Evolutionary conservation across 208 protist genomes (phyloP).

Genomic region (Angomonas deanei): DNA sequence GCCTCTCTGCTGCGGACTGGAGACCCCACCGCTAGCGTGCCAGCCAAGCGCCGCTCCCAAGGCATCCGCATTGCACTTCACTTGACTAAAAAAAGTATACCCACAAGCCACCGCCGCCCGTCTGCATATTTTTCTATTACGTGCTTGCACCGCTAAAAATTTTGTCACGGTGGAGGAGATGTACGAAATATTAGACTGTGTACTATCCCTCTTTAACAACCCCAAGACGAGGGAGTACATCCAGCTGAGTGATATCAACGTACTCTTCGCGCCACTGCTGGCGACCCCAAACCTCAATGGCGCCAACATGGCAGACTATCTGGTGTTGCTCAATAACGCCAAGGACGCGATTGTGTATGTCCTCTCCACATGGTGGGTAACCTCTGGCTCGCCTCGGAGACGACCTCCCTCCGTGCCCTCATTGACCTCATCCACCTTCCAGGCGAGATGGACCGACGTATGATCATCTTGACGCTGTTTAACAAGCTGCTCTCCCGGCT

Average conservation of each 20-base stretch:
- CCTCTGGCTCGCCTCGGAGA: conserved; percentile 70
- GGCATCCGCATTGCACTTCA: conserved; percentile 56
- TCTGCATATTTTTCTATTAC: conserved; percentile 59
- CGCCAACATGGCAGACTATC: conserved; percentile 19
- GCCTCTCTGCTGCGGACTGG: conserved; percentile 41
- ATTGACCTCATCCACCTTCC: conserved; percentile 83
- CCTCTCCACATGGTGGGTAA: conserved; percentile 71
- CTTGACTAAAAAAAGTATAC: conserved; percentile 23
- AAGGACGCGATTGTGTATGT: conserved; percentile 70
- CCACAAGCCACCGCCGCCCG: conserved; percentile 37
- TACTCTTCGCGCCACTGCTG: conserved; percentile 76
- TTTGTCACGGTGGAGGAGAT: conserved; percentile 52
- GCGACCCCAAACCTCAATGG: conserved; percentile 22
- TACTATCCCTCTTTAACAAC: conserved; percentile 66
- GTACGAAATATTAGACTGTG: conserved; percentile 41
- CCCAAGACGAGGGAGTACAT: conserved; percentile 70
- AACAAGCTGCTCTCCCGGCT: conserved; percentile 68
- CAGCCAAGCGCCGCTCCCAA: conserved; percentile 43
- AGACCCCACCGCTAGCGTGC: conserved; percentile 36
- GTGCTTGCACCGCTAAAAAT: conserved; percentile 61
- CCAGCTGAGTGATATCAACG: conserved; percentile 51
- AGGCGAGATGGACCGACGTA: conserved; percentile 73
- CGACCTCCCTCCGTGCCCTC: conserved; percentile 65
- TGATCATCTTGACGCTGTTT: conserved; percentile 84
- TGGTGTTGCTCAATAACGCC: conserved; percentile 65